A percentile compares a stretch with the other conserved stretches of the same genome.
These are phyloP conservation scores for Ephemerocybe angulata DNA, from an alignment of 768 basidiomycete genomes.

Conservation along the genomic window DNA sequence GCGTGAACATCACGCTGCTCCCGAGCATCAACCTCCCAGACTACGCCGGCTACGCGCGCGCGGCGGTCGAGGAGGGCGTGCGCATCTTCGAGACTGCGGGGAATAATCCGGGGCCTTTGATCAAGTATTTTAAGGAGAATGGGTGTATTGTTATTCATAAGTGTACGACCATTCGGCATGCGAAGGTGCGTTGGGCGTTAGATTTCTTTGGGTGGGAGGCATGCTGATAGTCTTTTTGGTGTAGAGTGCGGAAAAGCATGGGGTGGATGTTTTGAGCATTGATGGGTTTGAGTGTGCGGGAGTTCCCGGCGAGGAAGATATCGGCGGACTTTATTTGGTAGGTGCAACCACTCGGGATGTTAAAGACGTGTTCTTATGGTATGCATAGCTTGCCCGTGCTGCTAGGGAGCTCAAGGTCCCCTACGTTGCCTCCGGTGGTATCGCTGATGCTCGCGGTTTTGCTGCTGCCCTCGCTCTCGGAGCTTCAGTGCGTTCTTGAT, in stretches of 20 bases:
- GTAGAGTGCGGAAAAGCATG: constrained; percentile 61
- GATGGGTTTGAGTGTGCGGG: constrained; percentile 97
- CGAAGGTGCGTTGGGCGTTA: constrained; percentile 49
- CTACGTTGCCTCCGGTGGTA: constrained; percentile 87
- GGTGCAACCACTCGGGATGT: not conserved
- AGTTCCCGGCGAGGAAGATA: constrained; percentile 93
- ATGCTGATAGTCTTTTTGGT: not conserved
- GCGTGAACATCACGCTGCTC: constrained; percentile 83
- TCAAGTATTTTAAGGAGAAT: constrained; percentile 78
- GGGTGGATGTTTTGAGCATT: constrained; percentile 86
- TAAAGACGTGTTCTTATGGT: not conserved
- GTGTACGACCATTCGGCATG: constrained; percentile 83
- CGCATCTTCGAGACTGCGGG: constrained; percentile 91
- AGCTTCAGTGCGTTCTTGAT: constrained; percentile 54
- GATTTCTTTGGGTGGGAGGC: not conserved
- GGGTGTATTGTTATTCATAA: constrained; percentile 85
- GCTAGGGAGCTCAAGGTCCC: constrained; percentile 80
- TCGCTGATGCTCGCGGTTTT: constrained; percentile 83
- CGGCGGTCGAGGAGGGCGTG: constrained; percentile 84
- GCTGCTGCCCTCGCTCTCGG: constrained; percentile 80
- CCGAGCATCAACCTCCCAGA: constrained; percentile 90
- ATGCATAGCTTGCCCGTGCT: constrained; percentile 77
- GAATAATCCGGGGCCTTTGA: constrained; percentile 76
- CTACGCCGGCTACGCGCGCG: constrained; percentile 79
- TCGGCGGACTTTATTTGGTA: constrained; percentile 82